Evolutionary conservation across 1,284 basidiomycete genomes (phyloP).

Genomic region (Ustilago nuda): DNA sequence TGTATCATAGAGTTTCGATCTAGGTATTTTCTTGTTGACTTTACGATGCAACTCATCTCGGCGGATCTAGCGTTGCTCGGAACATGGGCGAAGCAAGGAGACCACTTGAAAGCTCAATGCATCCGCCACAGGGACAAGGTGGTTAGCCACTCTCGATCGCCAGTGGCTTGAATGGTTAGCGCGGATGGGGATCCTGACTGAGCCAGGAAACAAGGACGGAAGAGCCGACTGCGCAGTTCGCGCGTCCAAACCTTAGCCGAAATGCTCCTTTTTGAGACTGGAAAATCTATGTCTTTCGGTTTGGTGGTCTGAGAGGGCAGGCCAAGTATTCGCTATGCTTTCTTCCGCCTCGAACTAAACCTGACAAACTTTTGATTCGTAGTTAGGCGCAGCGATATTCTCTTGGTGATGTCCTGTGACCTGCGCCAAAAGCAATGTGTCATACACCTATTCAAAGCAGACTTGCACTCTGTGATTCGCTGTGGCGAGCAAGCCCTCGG

Average conservation of each 20-base stretch:
- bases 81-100: not conserved
- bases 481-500: constrained; percentile 3
- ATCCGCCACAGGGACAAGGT: not conserved
- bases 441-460: not conserved
- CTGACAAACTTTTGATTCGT: not conserved
- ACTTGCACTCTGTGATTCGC: not conserved
- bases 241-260: constrained; percentile 21
- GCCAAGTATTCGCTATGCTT: not conserved
- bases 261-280: not conserved
- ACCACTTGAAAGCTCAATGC: not conserved
- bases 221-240: constrained; percentile 6
- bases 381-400: not conserved
- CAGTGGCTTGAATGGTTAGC: not conserved
- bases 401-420: not conserved
- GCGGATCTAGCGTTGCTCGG: not conserved
- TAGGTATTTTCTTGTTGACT: not conserved
- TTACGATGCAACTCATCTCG: not conserved
- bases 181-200: not conserved
- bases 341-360: constrained; percentile 9
- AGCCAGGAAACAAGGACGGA: not conserved
- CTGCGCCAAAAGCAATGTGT: constrained; percentile 1
- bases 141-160: not conserved
- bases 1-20: not conserved
- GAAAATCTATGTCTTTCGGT: constrained; percentile 5
- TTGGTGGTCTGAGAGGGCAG: not conserved